Evolutionary conservation across 192 early-diverging fungal genomes (phyloP).

Genomic region (Umbelopsis ramanniana): DNA sequence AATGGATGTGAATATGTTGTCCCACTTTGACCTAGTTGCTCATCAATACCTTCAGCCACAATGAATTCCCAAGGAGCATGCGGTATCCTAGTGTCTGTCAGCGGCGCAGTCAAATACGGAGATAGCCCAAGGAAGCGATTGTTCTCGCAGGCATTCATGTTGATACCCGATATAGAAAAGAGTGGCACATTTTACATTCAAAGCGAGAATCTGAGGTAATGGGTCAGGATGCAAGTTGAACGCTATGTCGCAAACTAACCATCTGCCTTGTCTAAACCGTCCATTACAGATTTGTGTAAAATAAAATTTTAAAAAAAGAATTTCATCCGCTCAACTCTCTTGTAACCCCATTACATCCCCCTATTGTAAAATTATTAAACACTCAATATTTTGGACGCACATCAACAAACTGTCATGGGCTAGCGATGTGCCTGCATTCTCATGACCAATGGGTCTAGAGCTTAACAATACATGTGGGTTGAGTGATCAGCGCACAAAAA

Average conservation of each 20-base stretch:
- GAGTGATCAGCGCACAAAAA: too few species aligned
- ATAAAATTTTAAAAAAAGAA: not conserved
- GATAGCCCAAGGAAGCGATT: slow-evolving; percentile 39
- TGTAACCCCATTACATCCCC: too few species aligned
- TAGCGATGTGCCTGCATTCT: too few species aligned
- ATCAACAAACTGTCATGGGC: too few species aligned
- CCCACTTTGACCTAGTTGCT: not conserved
- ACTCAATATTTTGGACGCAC: too few species aligned
- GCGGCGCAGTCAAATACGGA: slow-evolving; percentile 52
- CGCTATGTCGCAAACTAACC: not conserved
- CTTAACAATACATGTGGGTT: not conserved
- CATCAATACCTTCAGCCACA: slow-evolving; percentile 21
- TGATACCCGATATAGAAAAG: slow-evolving; percentile 48
- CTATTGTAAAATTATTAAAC: too few species aligned
- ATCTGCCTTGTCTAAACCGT: not conserved
- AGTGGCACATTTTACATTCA: slow-evolving; percentile 54
- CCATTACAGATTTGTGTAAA: not conserved
- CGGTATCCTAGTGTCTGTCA: slow-evolving; percentile 51
- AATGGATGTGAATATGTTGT: not conserved
- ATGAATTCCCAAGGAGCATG: slow-evolving; percentile 42
- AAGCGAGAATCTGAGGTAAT: slow-evolving; percentile 53
- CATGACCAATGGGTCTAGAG: too few species aligned
- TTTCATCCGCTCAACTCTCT: too few species aligned
- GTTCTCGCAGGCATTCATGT: slow-evolving; percentile 54
- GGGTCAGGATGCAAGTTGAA: not conserved